Evolutionary conservation across 169 alveolate genomes (phyloP).

Genomic region (Theileria luwenshuni): DNA sequence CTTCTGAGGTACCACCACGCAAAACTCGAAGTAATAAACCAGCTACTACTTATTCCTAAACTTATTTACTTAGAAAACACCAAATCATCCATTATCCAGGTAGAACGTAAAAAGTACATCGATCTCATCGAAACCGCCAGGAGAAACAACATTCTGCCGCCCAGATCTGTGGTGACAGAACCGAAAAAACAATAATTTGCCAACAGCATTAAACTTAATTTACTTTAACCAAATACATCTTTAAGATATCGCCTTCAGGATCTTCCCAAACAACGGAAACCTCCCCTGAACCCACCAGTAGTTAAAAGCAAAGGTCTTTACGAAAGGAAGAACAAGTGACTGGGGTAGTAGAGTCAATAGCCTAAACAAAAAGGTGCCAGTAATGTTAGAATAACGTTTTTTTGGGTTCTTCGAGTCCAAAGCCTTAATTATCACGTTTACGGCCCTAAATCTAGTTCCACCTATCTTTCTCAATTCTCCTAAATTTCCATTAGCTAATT

Average conservation of each 20-base stretch:
- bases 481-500: too few relatives aligned
- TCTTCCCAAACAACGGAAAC: too few relatives aligned
- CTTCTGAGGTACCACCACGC: conserved; percentile 66
- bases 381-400: conserved; percentile 19
- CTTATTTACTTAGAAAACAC: neutral
- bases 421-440: conserved; percentile 16
- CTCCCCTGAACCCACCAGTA: too few relatives aligned
- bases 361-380: conserved; percentile 53
- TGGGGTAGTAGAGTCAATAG: conserved; percentile 28
- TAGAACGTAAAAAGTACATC: conserved; percentile 59
- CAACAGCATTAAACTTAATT: conserved; percentile 9
- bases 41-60: neutral
- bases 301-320: too few relatives aligned
- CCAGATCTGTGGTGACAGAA: conserved; percentile 10
- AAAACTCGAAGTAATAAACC: conserved; percentile 59
- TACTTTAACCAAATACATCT: too few relatives aligned
- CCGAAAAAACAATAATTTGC: neutral
- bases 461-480: conserved; percentile 41
- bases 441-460: conserved; percentile 29
- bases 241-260: too few relatives aligned
- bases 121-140: conserved; percentile 54
- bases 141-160: conserved; percentile 55
- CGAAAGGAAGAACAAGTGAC: too few relatives aligned
- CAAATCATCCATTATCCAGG: conserved; percentile 14
- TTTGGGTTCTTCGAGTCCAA: conserved; percentile 32